A percentile compares a stretch with the other conserved stretches of the same genome.
phyloP scores from a whole-genome alignment of 352 stramenopile species.

The Pythium sp. region DNA sequence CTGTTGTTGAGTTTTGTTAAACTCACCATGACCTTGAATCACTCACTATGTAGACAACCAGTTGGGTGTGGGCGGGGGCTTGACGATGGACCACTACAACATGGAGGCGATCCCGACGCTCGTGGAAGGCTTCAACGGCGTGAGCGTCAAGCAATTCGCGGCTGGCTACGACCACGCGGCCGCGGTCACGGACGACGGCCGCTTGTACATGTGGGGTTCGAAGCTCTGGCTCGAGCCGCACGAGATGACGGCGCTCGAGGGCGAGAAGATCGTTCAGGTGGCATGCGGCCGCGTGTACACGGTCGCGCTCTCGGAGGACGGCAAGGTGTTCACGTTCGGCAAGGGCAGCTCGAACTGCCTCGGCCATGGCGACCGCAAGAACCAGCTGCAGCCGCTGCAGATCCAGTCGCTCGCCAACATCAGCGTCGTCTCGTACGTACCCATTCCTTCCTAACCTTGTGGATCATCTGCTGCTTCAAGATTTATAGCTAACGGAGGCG shows the following conservation, averaged over 20 bases:
- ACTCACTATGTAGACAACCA: slow-evolving; percentile 65
- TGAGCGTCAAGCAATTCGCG: slow-evolving; percentile 83
- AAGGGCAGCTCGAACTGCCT: slow-evolving; percentile 87
- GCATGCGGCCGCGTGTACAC: slow-evolving; percentile 85
- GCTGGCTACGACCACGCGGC: slow-evolving; percentile 93
- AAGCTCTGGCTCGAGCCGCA: slow-evolving; percentile 93
- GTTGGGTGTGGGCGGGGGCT: slow-evolving; percentile 82
- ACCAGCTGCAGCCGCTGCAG: slow-evolving; percentile 84
- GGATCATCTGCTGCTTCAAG: too few relatives aligned
- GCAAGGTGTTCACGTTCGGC: slow-evolving; percentile 87
- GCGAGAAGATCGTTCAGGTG: slow-evolving; percentile 76
- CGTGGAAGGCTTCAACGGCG: slow-evolving; percentile 68
- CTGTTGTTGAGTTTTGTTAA: too few relatives aligned
- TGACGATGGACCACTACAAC: slow-evolving; percentile 93
- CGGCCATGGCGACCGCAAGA: slow-evolving; percentile 86
- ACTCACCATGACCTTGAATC: neutral
- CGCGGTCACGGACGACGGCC: slow-evolving; percentile 72
- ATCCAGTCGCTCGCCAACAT: slow-evolving; percentile 59
- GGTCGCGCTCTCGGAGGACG: slow-evolving; percentile 63
- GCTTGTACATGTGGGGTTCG: slow-evolving; percentile 81
- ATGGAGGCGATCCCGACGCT: slow-evolving; percentile 91
- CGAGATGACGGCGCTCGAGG: slow-evolving; percentile 77
- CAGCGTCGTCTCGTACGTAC: slow-evolving; percentile 57
- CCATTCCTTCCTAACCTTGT: too few relatives aligned
- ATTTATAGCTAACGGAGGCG: neutral